Evolutionary conservation across 495 filamentous ascomycete species (phyloP).

Genomic region (Daldinia grandis): DNA sequence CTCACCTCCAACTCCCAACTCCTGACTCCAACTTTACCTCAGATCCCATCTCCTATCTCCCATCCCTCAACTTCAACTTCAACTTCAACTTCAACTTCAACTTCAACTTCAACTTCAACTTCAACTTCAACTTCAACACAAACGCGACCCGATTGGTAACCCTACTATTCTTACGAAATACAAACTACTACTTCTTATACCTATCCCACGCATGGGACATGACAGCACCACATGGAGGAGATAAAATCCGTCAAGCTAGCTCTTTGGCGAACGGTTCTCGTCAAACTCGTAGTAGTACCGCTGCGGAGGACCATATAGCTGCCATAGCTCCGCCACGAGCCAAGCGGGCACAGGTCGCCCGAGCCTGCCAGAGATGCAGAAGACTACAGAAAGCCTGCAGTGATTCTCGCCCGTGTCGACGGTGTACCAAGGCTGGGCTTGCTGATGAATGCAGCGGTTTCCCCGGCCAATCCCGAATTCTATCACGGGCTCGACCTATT

Average conservation of each 20-base stretch:
- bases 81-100: too few species aligned
- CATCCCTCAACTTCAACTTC: not conserved
- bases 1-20: not conserved
- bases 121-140: not conserved
- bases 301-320: not conserved
- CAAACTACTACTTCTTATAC: not conserved
- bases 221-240: not conserved
- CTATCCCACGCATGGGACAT: not conserved
- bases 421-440: conserved; percentile 42
- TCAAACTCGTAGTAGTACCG: not conserved
- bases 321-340: conserved; percentile 19
- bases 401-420: conserved; percentile 43
- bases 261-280: not conserved
- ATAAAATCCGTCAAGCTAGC: not conserved
- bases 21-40: not conserved
- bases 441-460: conserved; percentile 37
- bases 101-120: too few species aligned
- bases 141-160: too few species aligned
- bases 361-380: conserved; percentile 45
- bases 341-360: conserved; percentile 43
- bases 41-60: not conserved
- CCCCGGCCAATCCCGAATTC: not conserved
- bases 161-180: too few species aligned
- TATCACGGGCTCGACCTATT: conserved; percentile 8
- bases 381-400: conserved; percentile 46